Percentiles rank a stretch among this genome's conserved stretches.
These are phyloP conservation scores for Leucosporidium creatinivorum DNA, from an alignment of 768 basidiomycete genomes.

Conservation along the genomic window DNA sequence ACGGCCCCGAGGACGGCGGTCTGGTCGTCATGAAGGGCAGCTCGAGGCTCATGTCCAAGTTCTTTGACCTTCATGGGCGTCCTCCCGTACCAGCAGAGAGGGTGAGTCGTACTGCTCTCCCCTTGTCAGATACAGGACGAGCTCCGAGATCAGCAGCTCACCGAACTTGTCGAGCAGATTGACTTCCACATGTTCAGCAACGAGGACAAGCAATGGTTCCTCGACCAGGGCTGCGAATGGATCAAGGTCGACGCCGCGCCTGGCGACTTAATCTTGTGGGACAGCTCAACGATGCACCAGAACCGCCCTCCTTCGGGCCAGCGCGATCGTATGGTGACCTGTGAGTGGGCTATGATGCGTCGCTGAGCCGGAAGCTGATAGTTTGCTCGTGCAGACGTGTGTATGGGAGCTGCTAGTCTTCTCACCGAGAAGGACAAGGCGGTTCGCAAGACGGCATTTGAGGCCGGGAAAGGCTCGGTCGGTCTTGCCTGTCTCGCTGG, in stretches of 20 bases:
- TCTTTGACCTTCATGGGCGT: slow-evolving; percentile 31
- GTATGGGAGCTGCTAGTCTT: slow-evolving; percentile 7
- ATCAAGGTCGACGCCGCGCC: slow-evolving; percentile 37
- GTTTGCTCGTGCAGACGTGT: slow-evolving; percentile 3
- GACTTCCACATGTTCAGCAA: slow-evolving; percentile 11
- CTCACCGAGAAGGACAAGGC: slow-evolving; percentile 7
- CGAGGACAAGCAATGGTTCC: slow-evolving; percentile 41
- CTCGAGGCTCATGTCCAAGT: slow-evolving; percentile 39
- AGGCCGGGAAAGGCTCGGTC: not conserved
- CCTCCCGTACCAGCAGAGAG: not conserved
- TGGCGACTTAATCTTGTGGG: slow-evolving; percentile 42
- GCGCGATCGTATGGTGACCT: not conserved
- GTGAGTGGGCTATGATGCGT: not conserved
- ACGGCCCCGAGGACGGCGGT: slow-evolving; percentile 44
- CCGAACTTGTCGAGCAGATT: no score
- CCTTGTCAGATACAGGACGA: no score
- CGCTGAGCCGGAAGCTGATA: not conserved
- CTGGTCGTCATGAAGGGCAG: slow-evolving; percentile 43
- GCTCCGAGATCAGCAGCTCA: no score
- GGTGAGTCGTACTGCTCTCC: not conserved
- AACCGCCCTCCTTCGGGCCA: slow-evolving; percentile 1
- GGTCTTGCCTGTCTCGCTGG: slow-evolving; percentile 16
- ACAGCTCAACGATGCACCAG: not conserved
- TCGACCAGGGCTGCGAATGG: slow-evolving; percentile 42
- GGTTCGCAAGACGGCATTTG: slow-evolving; percentile 3